phyloP scores from a whole-genome alignment of 495 filamentous ascomycete species.

The Aspergillus carlsbadensis region DNA sequence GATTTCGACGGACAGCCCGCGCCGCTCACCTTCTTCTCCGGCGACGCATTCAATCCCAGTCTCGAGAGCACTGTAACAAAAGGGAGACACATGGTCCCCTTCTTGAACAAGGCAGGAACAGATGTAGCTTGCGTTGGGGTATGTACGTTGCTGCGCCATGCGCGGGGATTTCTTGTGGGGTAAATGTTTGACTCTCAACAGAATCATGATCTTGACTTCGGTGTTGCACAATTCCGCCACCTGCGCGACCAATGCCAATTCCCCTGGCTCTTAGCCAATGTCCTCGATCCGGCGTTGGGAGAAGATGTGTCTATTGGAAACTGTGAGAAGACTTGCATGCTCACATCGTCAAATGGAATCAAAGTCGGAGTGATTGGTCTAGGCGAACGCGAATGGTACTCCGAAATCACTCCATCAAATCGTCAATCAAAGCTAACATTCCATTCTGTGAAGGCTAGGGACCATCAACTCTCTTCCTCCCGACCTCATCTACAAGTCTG shows the following conservation, averaged over 20 bases:
- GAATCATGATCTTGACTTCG: constrained; percentile 95
- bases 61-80: constrained; percentile 85
- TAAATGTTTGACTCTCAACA: constrained; percentile 22
- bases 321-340: constrained; percentile 65
- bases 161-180: neutral
- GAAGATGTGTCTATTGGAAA: constrained; percentile 65
- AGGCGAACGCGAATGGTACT: constrained; percentile 68
- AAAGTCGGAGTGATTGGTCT: constrained; percentile 85
- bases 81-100: constrained; percentile 83
- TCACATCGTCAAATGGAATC: constrained; percentile 77
- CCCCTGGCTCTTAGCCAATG: constrained; percentile 87
- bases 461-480: constrained; percentile 86
- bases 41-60: constrained; percentile 89
- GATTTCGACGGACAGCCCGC: constrained; percentile 59
- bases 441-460: constrained; percentile 58
- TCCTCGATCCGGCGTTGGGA: constrained; percentile 75
- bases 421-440: neutral
- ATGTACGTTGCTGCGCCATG: constrained; percentile 30
- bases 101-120: constrained; percentile 76
- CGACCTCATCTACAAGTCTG: constrained; percentile 75
- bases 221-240: constrained; percentile 74
- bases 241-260: constrained; percentile 74
- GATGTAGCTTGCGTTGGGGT: constrained; percentile 78
- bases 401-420: neutral
- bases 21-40: constrained; percentile 80